Evolutionary conservation across 257 asterid species (phyloP).

Genomic region (Fraxinus quadrangulata): DNA sequence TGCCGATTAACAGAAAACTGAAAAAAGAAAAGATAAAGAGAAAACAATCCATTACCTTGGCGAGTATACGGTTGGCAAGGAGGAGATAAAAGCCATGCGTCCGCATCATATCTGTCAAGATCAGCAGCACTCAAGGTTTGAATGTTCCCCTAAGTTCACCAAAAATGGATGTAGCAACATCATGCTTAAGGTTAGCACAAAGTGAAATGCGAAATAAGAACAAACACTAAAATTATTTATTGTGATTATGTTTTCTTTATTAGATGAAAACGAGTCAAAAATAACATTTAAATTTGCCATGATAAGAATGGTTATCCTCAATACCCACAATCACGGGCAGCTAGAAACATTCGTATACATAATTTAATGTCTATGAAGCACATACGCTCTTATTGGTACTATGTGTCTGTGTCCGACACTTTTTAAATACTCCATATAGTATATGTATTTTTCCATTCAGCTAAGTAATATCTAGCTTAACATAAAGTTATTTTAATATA

Average conservation of each 20-base stretch:
- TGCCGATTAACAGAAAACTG: constrained; percentile 9
- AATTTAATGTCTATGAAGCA: neutral
- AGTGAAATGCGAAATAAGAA: constrained; percentile 1
- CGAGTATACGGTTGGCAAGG: constrained; percentile 99
- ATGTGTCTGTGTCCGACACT: no score
- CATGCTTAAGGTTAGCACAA: constrained; percentile 16
- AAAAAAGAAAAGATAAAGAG: neutral
- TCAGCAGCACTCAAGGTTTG: constrained; percentile 84
- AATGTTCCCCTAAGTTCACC: constrained; percentile 77
- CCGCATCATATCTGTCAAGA: constrained; percentile 74
- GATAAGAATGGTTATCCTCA: neutral
- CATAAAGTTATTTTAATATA: no score
- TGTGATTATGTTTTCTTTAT: neutral
- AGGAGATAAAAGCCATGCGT: constrained; percentile 90
- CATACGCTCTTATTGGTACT: no score
- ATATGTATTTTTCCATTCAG: no score
- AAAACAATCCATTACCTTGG: constrained; percentile 60
- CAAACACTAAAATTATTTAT: neutral
- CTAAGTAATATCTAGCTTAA: no score
- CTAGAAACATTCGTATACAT: neutral
- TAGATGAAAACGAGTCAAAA: neutral
- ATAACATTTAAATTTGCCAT: neutral
- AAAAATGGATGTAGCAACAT: constrained; percentile 22
- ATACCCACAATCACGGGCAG: neutral
- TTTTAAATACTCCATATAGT: no score